Percentiles rank a stretch among this genome's conserved stretches.
Conservation (phyloP, 306 rosid species). For the Quercus aquifolioides region DNA sequence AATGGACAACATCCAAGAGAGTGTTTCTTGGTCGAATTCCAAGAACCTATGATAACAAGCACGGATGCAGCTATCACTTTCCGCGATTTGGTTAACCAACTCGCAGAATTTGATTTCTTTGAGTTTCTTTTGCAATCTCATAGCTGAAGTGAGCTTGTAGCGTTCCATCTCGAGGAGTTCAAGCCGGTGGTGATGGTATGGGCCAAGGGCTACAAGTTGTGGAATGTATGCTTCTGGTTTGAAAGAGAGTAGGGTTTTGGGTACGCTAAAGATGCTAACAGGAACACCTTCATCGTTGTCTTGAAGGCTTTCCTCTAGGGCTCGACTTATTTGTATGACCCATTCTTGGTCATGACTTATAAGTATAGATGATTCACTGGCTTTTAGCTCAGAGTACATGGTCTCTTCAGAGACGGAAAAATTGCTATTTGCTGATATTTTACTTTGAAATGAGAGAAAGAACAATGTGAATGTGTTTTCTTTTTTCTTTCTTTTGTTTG, state of each 20-base stretch:
- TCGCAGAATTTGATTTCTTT: background rate
- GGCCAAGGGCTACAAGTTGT: constrained; percentile 5
- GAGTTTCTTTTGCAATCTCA: background rate
- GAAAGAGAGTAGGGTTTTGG: background rate
- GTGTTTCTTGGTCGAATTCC: background rate
- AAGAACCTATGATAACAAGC: constrained; percentile 7
- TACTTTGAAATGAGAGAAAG: background rate
- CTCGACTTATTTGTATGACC: constrained; percentile 4
- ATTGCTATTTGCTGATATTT: too few species aligned
- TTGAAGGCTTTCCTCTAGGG: background rate
- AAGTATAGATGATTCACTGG: background rate
- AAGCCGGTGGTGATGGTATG: constrained; percentile 14
- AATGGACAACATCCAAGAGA: constrained; percentile 7
- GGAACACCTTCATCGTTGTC: background rate
- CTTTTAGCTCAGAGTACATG: background rate
- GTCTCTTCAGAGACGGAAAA: background rate
- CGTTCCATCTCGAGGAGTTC: constrained; percentile 10
- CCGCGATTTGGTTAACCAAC: background rate
- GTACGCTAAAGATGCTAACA: constrained; percentile 10
- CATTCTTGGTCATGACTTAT: background rate
- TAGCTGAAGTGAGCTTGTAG: constrained; percentile 8
- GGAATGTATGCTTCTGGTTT: constrained; percentile 8
- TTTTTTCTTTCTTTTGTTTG: background rate
- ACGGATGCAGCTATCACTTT: background rate
- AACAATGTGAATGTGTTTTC: background rate